Evolutionary conservation across 495 filamentous ascomycete species (phyloP).

Genomic region (Umbilicaria muhlenbergii): DNA sequence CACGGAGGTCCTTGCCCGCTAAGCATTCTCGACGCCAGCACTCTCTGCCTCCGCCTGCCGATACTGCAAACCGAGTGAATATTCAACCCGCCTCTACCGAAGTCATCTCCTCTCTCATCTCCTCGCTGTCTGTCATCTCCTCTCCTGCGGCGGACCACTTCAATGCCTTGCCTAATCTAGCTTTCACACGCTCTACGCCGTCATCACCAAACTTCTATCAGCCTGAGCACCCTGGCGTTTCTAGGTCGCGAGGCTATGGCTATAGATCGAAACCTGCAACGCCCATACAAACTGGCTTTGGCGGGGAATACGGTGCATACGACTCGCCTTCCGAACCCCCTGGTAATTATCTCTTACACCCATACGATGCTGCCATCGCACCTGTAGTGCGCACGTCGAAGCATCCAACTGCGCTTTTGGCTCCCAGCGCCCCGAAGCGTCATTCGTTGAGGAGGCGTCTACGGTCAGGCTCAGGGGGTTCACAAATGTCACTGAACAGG

Average conservation of each 20-base stretch:
- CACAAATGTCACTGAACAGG: constrained; percentile 6
- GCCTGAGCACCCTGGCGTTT: constrained; percentile 13
- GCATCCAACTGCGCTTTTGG: constrained; percentile 55
- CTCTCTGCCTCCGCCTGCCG: constrained; percentile 1
- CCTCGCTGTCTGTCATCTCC: constrained; percentile 77
- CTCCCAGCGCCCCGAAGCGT: constrained; percentile 38
- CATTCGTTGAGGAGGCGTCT: constrained; percentile 30
- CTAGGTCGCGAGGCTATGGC: not conserved
- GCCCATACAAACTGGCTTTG: constrained; percentile 36
- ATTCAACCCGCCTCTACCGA: constrained; percentile 64
- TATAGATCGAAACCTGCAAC: constrained; percentile 8
- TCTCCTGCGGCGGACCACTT: constrained; percentile 58
- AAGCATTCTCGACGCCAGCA: not conserved
- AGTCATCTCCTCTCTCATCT: constrained; percentile 87
- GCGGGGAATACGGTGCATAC: constrained; percentile 54
- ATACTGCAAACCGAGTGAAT: constrained; percentile 25
- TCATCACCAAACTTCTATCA: constrained; percentile 15
- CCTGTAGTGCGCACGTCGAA: constrained; percentile 80
- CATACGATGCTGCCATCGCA: constrained; percentile 61
- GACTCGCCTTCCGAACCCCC: constrained; percentile 21
- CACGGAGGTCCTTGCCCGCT: constrained; percentile 3
- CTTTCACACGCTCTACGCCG: constrained; percentile 20
- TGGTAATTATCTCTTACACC: constrained; percentile 34
- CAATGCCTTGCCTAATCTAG: constrained; percentile 40
- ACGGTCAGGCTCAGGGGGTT: constrained; percentile 17